Conservation (phyloP, 371 early-diverging fungal genomes). For the Choanephora cucurbitarum region DNA sequence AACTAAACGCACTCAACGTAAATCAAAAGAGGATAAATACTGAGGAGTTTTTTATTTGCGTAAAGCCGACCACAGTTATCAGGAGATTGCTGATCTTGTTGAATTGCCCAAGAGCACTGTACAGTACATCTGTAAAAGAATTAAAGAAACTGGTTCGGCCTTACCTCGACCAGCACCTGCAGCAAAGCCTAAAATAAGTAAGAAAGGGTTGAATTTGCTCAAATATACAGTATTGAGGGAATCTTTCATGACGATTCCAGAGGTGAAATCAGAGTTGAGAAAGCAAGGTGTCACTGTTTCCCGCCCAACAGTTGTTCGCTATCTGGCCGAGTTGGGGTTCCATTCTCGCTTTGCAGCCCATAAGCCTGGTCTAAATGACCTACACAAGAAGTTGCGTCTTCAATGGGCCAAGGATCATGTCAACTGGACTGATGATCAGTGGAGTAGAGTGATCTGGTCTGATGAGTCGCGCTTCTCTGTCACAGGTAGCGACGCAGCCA, state of each 20-base stretch:
- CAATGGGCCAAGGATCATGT: background rate
- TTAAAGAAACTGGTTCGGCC: constrained; percentile 1
- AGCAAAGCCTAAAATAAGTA: background rate
- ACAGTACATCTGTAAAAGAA: background rate
- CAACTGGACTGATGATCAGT: constrained; percentile 1
- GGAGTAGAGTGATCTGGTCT: background rate
- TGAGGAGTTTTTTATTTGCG: background rate
- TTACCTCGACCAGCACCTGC: background rate
- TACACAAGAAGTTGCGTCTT: background rate
- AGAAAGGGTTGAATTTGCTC: background rate
- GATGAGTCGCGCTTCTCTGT: background rate
- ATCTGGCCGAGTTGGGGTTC: background rate
- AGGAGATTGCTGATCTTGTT: background rate
- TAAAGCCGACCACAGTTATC: background rate
- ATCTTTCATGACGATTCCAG: background rate
- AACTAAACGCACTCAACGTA: too few relatives aligned
- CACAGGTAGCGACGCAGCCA: background rate
- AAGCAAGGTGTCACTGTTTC: background rate
- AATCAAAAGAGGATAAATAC: background rate
- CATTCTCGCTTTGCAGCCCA: background rate
- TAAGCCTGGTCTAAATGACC: background rate
- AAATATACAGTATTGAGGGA: background rate
- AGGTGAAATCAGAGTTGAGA: background rate
- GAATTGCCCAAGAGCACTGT: background rate
- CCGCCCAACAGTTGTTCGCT: background rate